Conservation (phyloP, 208 protist genomes). For the Leishmania guyanensis region DNA sequence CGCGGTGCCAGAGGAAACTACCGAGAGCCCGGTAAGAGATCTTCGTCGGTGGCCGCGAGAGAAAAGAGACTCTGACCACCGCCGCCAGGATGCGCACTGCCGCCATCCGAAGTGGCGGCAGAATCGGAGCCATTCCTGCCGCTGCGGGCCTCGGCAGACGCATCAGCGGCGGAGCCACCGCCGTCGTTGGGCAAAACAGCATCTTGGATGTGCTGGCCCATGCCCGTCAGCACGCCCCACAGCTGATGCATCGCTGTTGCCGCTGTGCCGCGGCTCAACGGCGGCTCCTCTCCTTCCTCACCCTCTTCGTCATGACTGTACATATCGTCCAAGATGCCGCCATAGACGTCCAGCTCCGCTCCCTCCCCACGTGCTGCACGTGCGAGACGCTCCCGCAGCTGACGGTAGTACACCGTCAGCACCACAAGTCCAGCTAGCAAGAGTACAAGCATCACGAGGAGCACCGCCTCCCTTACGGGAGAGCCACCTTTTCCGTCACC, state of each 20-base stretch:
- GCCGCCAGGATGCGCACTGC: neutral
- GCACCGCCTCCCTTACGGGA: neutral
- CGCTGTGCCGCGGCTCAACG: neutral
- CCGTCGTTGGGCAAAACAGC: neutral
- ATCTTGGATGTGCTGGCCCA: constrained; percentile 1
- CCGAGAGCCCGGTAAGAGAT: neutral
- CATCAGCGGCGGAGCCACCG: neutral
- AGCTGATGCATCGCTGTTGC: neutral
- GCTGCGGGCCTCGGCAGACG: neutral
- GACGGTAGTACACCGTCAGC: neutral
- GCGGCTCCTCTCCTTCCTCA: neutral
- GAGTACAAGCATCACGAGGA: neutral
- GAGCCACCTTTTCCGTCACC: neutral
- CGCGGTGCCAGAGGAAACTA: neutral
- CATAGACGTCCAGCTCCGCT: constrained; percentile 1
- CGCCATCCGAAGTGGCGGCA: neutral
- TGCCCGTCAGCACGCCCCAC: neutral
- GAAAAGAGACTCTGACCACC: neutral
- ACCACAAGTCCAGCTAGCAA: neutral
- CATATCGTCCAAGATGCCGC: neutral
- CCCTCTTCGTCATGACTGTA: neutral
- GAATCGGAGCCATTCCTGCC: neutral
- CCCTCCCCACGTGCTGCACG: neutral
- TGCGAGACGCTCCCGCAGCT: neutral
- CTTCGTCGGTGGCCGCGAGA: neutral